These are phyloP conservation scores for Rhodotorula sp. DNA, from an alignment of 1,284 basidiomycete species.

Conservation along the genomic window DNA sequence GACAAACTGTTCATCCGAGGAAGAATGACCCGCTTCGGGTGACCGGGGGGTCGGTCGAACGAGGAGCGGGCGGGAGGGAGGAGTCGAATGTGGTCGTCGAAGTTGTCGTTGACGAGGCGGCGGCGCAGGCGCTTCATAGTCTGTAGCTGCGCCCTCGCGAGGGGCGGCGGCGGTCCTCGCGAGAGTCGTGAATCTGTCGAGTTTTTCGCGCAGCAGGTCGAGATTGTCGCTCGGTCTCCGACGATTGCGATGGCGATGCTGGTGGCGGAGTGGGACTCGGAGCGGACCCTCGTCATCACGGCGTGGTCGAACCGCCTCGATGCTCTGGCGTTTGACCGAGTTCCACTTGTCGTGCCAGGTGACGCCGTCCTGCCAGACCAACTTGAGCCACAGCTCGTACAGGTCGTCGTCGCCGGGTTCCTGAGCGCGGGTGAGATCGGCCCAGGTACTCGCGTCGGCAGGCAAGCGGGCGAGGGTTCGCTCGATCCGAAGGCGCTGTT, in stretches of 20 bases:
- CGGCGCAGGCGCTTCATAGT: not conserved
- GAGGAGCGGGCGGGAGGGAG: constrained; percentile 9
- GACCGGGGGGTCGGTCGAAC: not conserved
- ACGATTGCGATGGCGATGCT: not conserved
- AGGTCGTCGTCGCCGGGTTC: constrained; percentile 5
- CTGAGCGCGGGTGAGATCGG: constrained; percentile 4
- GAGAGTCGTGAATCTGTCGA: constrained; percentile 5
- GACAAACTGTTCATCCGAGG: constrained; percentile 31
- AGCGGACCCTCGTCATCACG: not conserved
- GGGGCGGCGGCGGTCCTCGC: not conserved
- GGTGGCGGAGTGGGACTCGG: not conserved
- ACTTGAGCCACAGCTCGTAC: constrained; percentile 19
- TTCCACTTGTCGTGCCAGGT: constrained; percentile 40
- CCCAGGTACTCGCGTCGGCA: constrained; percentile 10
- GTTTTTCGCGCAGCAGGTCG: constrained; percentile 13
- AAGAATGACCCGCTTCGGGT: constrained; percentile 13
- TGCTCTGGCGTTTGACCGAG: not conserved
- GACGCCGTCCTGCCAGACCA: constrained; percentile 21
- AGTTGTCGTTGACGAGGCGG: not conserved
- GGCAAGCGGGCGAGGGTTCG: constrained; percentile 14
- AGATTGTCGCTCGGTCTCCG: constrained; percentile 18
- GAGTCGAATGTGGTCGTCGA: constrained; percentile 4
- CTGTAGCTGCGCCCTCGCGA: not conserved
- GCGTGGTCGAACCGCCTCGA: not conserved
- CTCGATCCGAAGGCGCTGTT: constrained; percentile 6